Conservation (phyloP, 805 yeast species). For the Nakazawaea peltata region DNA sequence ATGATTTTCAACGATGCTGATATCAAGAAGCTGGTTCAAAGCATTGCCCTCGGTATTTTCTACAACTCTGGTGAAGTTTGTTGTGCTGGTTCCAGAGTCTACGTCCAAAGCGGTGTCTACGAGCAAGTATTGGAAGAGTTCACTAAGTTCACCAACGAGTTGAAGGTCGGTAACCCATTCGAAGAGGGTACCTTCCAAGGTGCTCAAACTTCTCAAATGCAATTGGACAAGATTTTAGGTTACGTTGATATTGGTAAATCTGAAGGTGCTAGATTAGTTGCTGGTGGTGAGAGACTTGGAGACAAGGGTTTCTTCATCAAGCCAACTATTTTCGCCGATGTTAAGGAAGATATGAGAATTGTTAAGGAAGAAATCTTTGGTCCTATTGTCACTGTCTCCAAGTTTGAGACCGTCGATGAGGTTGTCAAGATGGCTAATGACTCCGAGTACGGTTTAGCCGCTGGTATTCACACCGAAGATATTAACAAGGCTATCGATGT, state of each 20-base stretch:
- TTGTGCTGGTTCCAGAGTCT: constrained; percentile 89
- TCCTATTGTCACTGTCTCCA: constrained; percentile 80
- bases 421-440: constrained; percentile 73
- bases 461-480: constrained; percentile 79
- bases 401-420: constrained; percentile 78
- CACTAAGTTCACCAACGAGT: constrained; percentile 39
- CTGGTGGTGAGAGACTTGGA: constrained; percentile 61
- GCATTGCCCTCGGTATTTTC: constrained; percentile 77
- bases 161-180: constrained; percentile 78
- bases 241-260: constrained; percentile 71
- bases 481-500: constrained; percentile 70
- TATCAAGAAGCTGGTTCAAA: constrained; percentile 64
- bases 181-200: constrained; percentile 77
- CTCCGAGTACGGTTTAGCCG: constrained; percentile 80
- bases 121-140: constrained; percentile 65
- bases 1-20: constrained; percentile 84
- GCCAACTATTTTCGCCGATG: constrained; percentile 73
- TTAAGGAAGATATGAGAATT: constrained; percentile 56
- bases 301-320: constrained; percentile 59
- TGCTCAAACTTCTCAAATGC: constrained; percentile 81
- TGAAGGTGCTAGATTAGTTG: constrained; percentile 73
- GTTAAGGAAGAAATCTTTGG: constrained; percentile 83
- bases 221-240: constrained; percentile 67
- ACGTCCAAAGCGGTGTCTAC: constrained; percentile 78
- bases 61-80: constrained; percentile 95